Percentiles rank a stretch among this genome's conserved stretches.
These are phyloP conservation scores for Senna tora DNA, from an alignment of 306 rosid species.

Conservation along the genomic window DNA sequence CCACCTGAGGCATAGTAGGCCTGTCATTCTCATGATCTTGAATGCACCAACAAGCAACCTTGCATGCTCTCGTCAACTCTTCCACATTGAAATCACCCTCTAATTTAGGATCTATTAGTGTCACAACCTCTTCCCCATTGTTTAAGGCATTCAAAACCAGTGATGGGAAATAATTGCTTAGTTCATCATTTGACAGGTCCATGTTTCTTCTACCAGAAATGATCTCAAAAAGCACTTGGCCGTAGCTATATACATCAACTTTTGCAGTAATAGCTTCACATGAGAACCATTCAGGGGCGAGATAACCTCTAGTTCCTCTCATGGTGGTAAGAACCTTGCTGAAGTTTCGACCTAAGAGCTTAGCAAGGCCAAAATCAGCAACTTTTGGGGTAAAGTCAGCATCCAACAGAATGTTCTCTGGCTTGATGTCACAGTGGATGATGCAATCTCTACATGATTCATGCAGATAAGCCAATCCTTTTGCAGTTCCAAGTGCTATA, in stretches of 20 bases:
- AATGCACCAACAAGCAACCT: slow-evolving; percentile 17
- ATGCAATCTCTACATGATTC: slow-evolving; percentile 53
- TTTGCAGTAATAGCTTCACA: slow-evolving; percentile 40
- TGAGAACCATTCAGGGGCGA: slow-evolving; percentile 5
- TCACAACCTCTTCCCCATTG: slow-evolving; percentile 27
- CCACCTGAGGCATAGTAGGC: neutral
- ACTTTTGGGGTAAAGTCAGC: slow-evolving; percentile 40
- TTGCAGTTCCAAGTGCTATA: slow-evolving; percentile 45
- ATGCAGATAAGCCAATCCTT: slow-evolving; percentile 49
- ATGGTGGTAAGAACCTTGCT: slow-evolving; percentile 49
- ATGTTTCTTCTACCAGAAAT: slow-evolving; percentile 49
- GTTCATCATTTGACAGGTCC: slow-evolving; percentile 32
- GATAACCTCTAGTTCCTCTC: slow-evolving; percentile 53
- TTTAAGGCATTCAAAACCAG: slow-evolving; percentile 31
- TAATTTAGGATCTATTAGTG: slow-evolving; percentile 28
- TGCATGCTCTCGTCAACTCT: slow-evolving; percentile 3
- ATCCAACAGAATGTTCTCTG: slow-evolving; percentile 51
- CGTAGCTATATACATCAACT: slow-evolving; percentile 49
- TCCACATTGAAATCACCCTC: neutral
- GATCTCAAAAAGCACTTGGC: slow-evolving; percentile 45
- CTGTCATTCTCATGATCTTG: slow-evolving; percentile 5
- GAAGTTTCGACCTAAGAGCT: slow-evolving; percentile 46
- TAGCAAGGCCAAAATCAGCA: slow-evolving; percentile 53
- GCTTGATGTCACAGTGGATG: slow-evolving; percentile 53
- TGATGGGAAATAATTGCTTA: slow-evolving; percentile 36